Evolutionary conservation across 1,284 basidiomycete genomes (phyloP).

Genomic region (Ganoderma boninense): DNA sequence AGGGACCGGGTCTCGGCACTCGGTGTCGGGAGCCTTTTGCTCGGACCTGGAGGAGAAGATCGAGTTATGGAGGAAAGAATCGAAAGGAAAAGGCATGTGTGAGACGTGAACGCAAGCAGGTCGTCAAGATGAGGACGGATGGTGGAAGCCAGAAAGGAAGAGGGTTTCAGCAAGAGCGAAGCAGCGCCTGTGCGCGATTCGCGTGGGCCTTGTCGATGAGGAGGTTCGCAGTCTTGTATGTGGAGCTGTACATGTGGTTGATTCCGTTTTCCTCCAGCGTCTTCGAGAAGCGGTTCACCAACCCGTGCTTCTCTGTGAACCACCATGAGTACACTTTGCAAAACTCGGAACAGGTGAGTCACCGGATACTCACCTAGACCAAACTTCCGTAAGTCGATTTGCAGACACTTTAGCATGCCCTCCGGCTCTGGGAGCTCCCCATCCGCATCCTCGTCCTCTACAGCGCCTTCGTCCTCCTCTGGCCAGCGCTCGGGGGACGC

Average conservation of each 20-base stretch:
- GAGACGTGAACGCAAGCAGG: background rate
- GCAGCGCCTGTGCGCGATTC: constrained; percentile 39
- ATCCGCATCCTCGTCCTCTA: constrained; percentile 44
- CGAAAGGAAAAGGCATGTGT: background rate
- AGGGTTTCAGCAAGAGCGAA: constrained; percentile 40
- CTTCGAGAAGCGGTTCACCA: constrained; percentile 79
- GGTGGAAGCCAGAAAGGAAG: background rate
- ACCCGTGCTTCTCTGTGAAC: constrained; percentile 71
- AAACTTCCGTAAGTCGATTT: constrained; percentile 74
- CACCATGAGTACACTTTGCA: constrained; percentile 3
- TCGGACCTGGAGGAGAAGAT: background rate
- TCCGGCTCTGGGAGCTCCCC: constrained; percentile 45
- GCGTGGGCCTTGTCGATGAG: constrained; percentile 57
- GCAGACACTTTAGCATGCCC: constrained; percentile 65
- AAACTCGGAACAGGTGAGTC: constrained; percentile 8
- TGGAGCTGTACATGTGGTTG: constrained; percentile 87
- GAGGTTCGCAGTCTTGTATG: constrained; percentile 85
- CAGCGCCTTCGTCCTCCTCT: constrained; percentile 44
- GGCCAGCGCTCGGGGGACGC: constrained; percentile 42
- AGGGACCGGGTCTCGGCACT: background rate
- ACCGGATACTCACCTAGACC: constrained; percentile 61
- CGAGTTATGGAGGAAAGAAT: background rate
- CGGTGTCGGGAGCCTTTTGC: constrained; percentile 4
- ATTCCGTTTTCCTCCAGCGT: constrained; percentile 75
- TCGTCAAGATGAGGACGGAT: background rate